phyloP scores from a whole-genome alignment of 495 filamentous ascomycete species.

The Penicillium pancosmium region DNA sequence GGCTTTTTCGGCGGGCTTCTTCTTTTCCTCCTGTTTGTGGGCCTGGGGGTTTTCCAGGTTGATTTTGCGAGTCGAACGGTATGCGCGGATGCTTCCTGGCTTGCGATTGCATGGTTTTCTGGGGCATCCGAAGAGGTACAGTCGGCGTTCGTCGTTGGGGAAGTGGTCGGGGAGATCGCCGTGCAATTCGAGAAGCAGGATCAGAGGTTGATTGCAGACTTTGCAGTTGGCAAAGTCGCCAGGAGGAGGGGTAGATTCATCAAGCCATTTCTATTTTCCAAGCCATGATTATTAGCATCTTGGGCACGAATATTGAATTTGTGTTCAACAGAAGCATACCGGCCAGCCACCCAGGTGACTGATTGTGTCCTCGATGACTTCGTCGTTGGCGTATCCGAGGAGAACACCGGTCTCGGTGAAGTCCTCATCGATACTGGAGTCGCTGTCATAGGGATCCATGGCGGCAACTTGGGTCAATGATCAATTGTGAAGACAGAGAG shows the following conservation, averaged over 20 bases:
- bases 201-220: conserved; percentile 82
- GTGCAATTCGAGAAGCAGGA: conserved; percentile 86
- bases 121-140: conserved; percentile 83
- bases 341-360: conserved; percentile 87
- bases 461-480: conserved; percentile 4
- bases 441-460: conserved; percentile 87
- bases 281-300: conserved; percentile 11
- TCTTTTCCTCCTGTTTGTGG: conserved; percentile 30
- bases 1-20: conserved; percentile 27
- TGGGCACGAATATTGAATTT: not conserved
- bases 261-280: conserved; percentile 73
- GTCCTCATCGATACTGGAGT: conserved; percentile 64
- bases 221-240: conserved; percentile 83
- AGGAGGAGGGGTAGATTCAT: conserved; percentile 67
- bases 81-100: conserved; percentile 72
- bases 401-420: conserved; percentile 88
- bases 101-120: conserved; percentile 81
- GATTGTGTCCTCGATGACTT: conserved; percentile 80
- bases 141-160: conserved; percentile 78
- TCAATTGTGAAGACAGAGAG: conserved; percentile 11
- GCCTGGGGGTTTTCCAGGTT: conserved; percentile 25
- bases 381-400: conserved; percentile 84
- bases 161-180: conserved; percentile 86
- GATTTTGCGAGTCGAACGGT: conserved; percentile 62
- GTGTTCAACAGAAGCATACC: conserved; percentile 52